Evolutionary conservation across 306 rosid species (phyloP).

Genomic region (Vachellia collinsii): DNA sequence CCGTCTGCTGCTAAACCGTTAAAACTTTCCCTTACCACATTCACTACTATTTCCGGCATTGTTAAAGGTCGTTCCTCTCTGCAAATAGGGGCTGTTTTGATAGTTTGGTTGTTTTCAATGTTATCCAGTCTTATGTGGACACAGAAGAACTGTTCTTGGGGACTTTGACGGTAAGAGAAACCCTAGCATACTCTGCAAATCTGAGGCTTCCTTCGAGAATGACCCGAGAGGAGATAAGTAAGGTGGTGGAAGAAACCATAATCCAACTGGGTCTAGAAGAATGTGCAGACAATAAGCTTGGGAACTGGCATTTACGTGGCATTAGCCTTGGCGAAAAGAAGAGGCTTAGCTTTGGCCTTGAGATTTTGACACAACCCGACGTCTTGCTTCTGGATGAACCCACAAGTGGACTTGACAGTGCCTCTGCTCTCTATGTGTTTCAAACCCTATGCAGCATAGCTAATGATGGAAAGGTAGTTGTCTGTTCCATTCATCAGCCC

Average conservation of each 20-base stretch:
- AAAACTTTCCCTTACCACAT: neutral
- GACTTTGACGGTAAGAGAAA: conserved; percentile 59
- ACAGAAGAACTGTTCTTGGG: conserved; percentile 60
- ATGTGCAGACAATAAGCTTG: conserved; percentile 53
- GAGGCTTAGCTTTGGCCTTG: conserved; percentile 58
- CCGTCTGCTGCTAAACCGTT: neutral
- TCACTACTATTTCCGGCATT: neutral
- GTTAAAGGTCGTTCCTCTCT: neutral
- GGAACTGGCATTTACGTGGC: conserved; percentile 63
- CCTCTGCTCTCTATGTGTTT: conserved; percentile 58
- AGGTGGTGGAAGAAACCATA: conserved; percentile 57
- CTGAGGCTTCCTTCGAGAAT: conserved; percentile 50
- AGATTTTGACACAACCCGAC: conserved; percentile 55
- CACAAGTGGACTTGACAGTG: conserved; percentile 65
- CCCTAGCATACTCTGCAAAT: conserved; percentile 51
- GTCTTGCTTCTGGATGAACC: conserved; percentile 64
- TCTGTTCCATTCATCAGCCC: conserved; percentile 61
- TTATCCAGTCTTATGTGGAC: conserved; percentile 60
- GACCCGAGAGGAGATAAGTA: conserved; percentile 42
- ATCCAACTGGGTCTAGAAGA: conserved; percentile 60
- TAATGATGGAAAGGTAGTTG: conserved; percentile 47
- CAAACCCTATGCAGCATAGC: conserved; percentile 54
- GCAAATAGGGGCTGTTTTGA: neutral
- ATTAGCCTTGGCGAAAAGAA: conserved; percentile 64
- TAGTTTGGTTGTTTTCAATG: conserved; percentile 13